phyloP scores from a whole-genome alignment of 768 basidiomycete genomes.

The Rhodosporidiobolus odoratus region DNA sequence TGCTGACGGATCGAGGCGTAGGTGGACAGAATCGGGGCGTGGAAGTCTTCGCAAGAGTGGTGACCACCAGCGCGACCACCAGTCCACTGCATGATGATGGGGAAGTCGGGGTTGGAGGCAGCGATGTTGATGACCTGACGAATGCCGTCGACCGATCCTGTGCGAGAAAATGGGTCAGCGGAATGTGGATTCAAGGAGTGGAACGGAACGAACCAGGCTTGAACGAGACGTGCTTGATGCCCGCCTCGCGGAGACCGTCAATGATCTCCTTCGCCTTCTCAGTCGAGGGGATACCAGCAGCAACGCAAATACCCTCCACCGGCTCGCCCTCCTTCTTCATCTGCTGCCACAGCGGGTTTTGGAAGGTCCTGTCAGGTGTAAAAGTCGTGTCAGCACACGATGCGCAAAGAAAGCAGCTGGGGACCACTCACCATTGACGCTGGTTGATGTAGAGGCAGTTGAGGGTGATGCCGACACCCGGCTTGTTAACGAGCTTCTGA shows the following conservation, averaged over 20 bases:
- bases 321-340: slow-evolving; percentile 92
- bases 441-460: slow-evolving; percentile 98
- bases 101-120: slow-evolving; percentile 86
- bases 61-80: slow-evolving; percentile 98
- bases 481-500: slow-evolving; percentile 65
- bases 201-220: slow-evolving; percentile 64
- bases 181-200: neutral
- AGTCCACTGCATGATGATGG: slow-evolving; percentile 97
- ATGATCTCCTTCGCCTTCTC: slow-evolving; percentile 98
- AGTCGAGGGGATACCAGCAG: slow-evolving; percentile 90
- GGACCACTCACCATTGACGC: slow-evolving; percentile 58
- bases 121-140: slow-evolving; percentile 96
- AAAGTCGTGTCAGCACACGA: neutral
- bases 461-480: slow-evolving; percentile 85
- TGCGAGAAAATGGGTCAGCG: neutral
- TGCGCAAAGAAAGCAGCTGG: neutral
- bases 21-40: slow-evolving; percentile 85
- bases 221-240: slow-evolving; percentile 94
- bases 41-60: slow-evolving; percentile 98
- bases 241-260: slow-evolving; percentile 66
- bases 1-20: slow-evolving; percentile 86
- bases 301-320: slow-evolving; percentile 97
- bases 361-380: slow-evolving; percentile 61
- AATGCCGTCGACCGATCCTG: slow-evolving; percentile 81
- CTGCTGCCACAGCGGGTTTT: slow-evolving; percentile 95